These are phyloP conservation scores for Gracilaria domingensis DNA, from an alignment of 23 red algal genomes.

Conservation along the genomic window DNA sequence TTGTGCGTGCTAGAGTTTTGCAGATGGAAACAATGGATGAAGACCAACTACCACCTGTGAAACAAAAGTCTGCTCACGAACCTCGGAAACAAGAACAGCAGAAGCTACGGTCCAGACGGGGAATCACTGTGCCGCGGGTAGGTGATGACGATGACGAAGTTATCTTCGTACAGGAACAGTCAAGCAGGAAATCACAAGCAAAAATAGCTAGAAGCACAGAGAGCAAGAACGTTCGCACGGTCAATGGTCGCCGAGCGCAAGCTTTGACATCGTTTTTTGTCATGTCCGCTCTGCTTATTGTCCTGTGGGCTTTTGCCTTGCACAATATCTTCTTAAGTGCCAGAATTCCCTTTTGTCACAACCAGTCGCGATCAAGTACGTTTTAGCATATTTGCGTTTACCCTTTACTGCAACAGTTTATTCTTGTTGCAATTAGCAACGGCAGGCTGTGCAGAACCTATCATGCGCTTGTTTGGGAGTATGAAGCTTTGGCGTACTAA, in stretches of 20 bases:
- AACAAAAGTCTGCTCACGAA: neutral
- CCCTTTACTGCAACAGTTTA: neutral
- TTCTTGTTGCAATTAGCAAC: conserved; percentile 6
- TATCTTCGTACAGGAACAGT: neutral
- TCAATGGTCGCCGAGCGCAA: neutral
- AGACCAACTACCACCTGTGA: neutral
- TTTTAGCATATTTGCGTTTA: no score
- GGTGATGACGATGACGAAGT: conserved; percentile 31
- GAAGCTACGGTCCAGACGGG: neutral
- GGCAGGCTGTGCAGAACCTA: neutral
- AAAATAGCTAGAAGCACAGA: neutral
- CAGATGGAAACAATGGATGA: conserved; percentile 34
- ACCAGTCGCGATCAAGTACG: no score
- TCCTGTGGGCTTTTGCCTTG: conserved; percentile 5
- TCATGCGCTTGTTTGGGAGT: no score
- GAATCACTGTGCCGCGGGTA: conserved; percentile 19
- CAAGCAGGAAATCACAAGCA: neutral
- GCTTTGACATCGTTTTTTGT: neutral
- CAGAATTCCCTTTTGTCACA: neutral
- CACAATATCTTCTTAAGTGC: neutral
- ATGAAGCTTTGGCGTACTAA: neutral
- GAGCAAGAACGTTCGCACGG: neutral
- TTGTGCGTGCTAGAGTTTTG: conserved; percentile 36
- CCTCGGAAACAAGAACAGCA: neutral
- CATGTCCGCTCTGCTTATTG: neutral